Conservation (phyloP, 257 asterid genomes). For the Linaria vulgaris region DNA sequence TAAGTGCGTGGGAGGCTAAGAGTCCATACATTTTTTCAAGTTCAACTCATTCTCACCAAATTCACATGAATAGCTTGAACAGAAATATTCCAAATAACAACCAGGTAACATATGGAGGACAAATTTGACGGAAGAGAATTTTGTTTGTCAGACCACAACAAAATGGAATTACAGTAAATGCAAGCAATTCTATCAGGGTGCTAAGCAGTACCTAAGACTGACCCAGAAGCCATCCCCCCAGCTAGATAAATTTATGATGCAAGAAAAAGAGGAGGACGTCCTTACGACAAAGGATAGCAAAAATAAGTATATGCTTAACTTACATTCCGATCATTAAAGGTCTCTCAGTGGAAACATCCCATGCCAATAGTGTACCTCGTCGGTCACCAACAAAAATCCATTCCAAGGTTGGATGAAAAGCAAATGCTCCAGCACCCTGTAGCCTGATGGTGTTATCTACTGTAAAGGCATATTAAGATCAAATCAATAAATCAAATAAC, state of each 20-base stretch:
- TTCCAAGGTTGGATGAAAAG: slow-evolving; percentile 95
- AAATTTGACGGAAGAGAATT: slow-evolving; percentile 11
- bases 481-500: slow-evolving; percentile 10
- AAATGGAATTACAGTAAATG: background rate
- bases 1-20: slow-evolving; percentile 20
- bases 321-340: slow-evolving; percentile 99
- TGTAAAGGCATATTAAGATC: slow-evolving; percentile 39
- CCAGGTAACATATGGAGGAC: slow-evolving; percentile 9
- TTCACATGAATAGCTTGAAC: background rate
- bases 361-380: slow-evolving; percentile 96
- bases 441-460: slow-evolving; percentile 97
- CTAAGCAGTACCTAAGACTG: slow-evolving; percentile 2
- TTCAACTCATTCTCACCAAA: slow-evolving; percentile 16
- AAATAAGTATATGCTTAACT: slow-evolving; percentile 35
- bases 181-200: slow-evolving; percentile 16
- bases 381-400: slow-evolving; percentile 99
- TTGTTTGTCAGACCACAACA: slow-evolving; percentile 10
- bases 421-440: slow-evolving; percentile 97
- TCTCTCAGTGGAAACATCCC: slow-evolving; percentile 99
- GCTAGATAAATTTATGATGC: slow-evolving; percentile 21
- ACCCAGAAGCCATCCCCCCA: slow-evolving; percentile 17
- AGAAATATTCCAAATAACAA: slow-evolving; percentile 1
- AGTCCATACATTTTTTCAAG: slow-evolving; percentile 9
- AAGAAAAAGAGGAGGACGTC: background rate
- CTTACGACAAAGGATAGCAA: slow-evolving; percentile 10